These are phyloP conservation scores for Talaromyces liani DNA, from an alignment of 495 filamentous ascomycete species.

Conservation along the genomic window DNA sequence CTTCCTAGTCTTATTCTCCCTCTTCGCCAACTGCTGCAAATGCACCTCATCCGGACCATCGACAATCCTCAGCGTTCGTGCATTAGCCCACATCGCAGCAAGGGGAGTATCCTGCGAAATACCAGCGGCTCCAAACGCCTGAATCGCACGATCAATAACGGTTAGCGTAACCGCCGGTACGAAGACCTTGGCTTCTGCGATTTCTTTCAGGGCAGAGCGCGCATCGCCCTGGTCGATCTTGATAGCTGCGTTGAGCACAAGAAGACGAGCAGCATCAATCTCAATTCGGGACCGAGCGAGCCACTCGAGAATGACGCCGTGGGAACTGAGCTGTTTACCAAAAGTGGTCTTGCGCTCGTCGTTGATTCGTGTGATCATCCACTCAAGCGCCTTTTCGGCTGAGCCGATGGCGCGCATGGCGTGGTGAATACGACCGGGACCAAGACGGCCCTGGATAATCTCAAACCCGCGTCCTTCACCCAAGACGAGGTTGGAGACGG, in stretches of 20 bases:
- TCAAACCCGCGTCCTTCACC: slow-evolving; percentile 92
- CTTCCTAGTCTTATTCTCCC: slow-evolving; percentile 68
- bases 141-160: slow-evolving; percentile 82
- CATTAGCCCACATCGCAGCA: slow-evolving; percentile 77
- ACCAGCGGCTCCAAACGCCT: slow-evolving; percentile 78
- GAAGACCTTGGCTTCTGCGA: slow-evolving; percentile 80
- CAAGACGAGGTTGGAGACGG: slow-evolving; percentile 68
- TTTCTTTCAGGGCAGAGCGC: slow-evolving; percentile 74
- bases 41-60: slow-evolving; percentile 95
- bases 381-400: slow-evolving; percentile 76
- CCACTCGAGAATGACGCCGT: slow-evolving; percentile 92
- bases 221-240: slow-evolving; percentile 79
- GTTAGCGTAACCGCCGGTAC: slow-evolving; percentile 68
- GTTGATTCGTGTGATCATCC: slow-evolving; percentile 85
- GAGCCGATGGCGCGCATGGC: slow-evolving; percentile 87
- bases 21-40: slow-evolving; percentile 78
- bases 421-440: slow-evolving; percentile 89
- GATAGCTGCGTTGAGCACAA: slow-evolving; percentile 84
- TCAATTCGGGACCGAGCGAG: slow-evolving; percentile 83
- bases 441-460: slow-evolving; percentile 89
- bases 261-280: slow-evolving; percentile 77
- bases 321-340: slow-evolving; percentile 67
- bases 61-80: slow-evolving; percentile 74
- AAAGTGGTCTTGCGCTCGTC: slow-evolving; percentile 82
- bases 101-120: slow-evolving; percentile 88